phyloP scores from a whole-genome alignment of 176 grass and related monocot species.

The Otatea glauca region DNA sequence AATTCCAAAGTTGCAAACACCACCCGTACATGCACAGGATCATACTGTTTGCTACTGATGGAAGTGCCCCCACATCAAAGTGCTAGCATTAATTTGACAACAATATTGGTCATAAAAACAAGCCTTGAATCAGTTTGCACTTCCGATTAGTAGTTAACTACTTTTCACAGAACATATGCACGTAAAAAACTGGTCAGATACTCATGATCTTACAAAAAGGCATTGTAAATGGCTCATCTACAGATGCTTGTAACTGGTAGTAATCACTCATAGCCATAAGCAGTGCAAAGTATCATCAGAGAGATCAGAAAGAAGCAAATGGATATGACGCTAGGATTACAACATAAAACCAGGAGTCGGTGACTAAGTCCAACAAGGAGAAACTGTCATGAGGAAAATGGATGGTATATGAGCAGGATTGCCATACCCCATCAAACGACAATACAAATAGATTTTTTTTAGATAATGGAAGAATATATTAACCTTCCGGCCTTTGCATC shows the following conservation, averaged over 20 bases:
- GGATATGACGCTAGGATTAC: neutral
- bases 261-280: neutral
- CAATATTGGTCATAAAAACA: neutral
- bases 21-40: neutral
- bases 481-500: no score
- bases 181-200: neutral
- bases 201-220: neutral
- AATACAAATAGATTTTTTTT: no score
- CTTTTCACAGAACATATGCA: neutral
- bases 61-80: neutral
- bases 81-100: neutral
- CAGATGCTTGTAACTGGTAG: neutral
- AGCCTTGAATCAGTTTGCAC: neutral
- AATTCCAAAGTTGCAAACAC: neutral
- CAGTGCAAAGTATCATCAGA: neutral
- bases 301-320: neutral
- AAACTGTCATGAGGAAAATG: slow-evolving; percentile 25
- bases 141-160: neutral
- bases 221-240: neutral
- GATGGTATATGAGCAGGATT: slow-evolving; percentile 27
- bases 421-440: no score
- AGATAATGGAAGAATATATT: no score
- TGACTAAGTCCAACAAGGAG: neutral
- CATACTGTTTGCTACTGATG: neutral
- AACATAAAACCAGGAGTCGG: neutral